These are phyloP conservation scores for Xerocomus potaroensis DNA, from an alignment of 768 basidiomycete species.

Conservation along the genomic window DNA sequence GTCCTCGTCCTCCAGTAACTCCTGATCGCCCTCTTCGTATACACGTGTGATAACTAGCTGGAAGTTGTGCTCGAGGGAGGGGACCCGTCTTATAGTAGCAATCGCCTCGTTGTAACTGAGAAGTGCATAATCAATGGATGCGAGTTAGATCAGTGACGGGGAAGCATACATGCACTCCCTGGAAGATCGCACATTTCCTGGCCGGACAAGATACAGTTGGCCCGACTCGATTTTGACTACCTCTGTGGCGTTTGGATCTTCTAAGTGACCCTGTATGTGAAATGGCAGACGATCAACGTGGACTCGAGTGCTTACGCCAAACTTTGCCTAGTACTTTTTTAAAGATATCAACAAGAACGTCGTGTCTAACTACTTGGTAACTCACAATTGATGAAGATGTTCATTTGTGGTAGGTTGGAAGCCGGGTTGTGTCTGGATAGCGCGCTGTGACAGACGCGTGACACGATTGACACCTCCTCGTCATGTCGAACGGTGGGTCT, in stretches of 20 bases:
- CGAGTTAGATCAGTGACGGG: background rate
- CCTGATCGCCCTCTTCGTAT: conserved; percentile 95
- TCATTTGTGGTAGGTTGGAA: conserved; percentile 51
- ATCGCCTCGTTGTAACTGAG: conserved; percentile 92
- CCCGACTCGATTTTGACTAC: conserved; percentile 92
- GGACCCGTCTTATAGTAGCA: conserved; percentile 84
- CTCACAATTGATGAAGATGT: conserved; percentile 80
- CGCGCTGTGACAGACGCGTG: conserved; percentile 26
- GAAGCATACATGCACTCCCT: conserved; percentile 91
- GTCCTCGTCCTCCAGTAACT: conserved; percentile 90
- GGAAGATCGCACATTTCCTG: conserved; percentile 85
- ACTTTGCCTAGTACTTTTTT: conserved; percentile 80
- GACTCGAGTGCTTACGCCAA: conserved; percentile 72
- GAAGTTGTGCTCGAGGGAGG: conserved; percentile 71
- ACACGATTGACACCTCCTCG: conserved; percentile 10
- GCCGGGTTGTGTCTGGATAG: conserved; percentile 4
- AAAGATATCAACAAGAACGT: conserved; percentile 18
- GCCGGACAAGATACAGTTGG: conserved; percentile 85
- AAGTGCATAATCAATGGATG: conserved; percentile 1
- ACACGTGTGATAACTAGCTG: conserved; percentile 95
- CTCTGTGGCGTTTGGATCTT: conserved; percentile 92
- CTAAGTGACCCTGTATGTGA: conserved; percentile 41
- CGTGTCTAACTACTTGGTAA: conserved; percentile 16
- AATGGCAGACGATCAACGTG: conserved; percentile 11
- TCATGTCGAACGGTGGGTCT: conserved; percentile 15